Evolutionary conservation across 768 basidiomycete species (phyloP).

Genomic region (Imleria badia): DNA sequence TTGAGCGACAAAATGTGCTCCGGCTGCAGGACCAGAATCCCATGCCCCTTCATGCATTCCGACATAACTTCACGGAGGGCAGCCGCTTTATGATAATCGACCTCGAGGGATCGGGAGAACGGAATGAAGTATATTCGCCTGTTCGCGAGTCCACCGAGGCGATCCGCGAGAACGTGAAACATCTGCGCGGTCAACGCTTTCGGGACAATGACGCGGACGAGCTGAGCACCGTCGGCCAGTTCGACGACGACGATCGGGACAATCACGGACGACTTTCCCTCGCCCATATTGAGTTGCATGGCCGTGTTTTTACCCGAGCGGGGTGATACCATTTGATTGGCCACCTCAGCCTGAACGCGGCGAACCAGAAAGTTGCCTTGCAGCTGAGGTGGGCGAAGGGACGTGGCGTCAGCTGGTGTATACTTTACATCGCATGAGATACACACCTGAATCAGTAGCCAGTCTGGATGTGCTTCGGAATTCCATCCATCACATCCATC

Average conservation of each 20-base stretch:
- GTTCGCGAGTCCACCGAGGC: conserved; percentile 44
- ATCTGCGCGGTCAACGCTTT: conserved; percentile 48
- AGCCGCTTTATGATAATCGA: conserved; percentile 15
- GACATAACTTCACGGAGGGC: conserved; percentile 34
- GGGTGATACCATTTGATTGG: conserved; percentile 49
- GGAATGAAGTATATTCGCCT: conserved; percentile 50
- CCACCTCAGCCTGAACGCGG: conserved; percentile 41
- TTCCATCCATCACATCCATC: conserved; percentile 22
- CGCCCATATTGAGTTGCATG: conserved; percentile 59
- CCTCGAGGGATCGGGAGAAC: conserved; percentile 42
- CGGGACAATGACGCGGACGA: conserved; percentile 51
- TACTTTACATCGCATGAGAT: background rate
- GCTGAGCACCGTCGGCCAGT: conserved; percentile 42
- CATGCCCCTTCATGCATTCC: conserved; percentile 39
- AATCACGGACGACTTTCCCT: conserved; percentile 52
- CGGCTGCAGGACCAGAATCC: conserved; percentile 50
- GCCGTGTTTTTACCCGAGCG: conserved; percentile 35
- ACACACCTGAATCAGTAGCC: conserved; percentile 45
- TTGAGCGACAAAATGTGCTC: conserved; percentile 54
- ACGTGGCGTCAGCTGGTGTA: background rate
- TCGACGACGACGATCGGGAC: conserved; percentile 42
- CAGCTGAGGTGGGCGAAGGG: conserved; percentile 32
- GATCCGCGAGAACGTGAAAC: conserved; percentile 46
- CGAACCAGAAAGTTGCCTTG: conserved; percentile 46
- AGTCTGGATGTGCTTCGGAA: conserved; percentile 33